A percentile compares a stretch with the other conserved stretches of the same genome.
Evolutionary conservation across 2,329 filamentous ascomycete genomes (phyloP).

Genomic region (Diaporthe vaccinii): DNA sequence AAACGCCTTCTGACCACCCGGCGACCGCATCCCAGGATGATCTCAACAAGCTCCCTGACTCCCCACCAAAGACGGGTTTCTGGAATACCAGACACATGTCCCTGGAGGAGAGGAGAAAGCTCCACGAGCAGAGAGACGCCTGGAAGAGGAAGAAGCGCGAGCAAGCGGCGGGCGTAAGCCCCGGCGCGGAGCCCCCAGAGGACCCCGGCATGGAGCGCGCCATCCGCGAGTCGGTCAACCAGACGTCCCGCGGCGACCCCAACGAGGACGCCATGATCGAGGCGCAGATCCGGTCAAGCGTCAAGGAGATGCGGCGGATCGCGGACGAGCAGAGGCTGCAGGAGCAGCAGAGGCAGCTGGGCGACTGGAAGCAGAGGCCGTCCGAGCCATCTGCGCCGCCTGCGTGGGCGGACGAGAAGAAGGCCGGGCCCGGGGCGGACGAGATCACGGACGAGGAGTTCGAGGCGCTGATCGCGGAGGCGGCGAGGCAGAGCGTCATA

Average conservation of each 20-base stretch:
- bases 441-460: slow-evolving; percentile 71
- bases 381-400: slow-evolving; percentile 47
- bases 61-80: slow-evolving; percentile 60
- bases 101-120: slow-evolving; percentile 64
- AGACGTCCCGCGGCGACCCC: slow-evolving; percentile 77
- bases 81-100: slow-evolving; percentile 61
- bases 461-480: slow-evolving; percentile 67
- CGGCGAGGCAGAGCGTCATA: slow-evolving; percentile 65
- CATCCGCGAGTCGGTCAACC: slow-evolving; percentile 76
- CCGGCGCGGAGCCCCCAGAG: slow-evolving; percentile 46
- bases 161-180: slow-evolving; percentile 36
- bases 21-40: slow-evolving; percentile 28
- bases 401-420: slow-evolving; percentile 51
- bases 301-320: slow-evolving; percentile 65
- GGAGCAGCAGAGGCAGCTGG: slow-evolving; percentile 20
- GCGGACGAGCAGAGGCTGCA: slow-evolving; percentile 42
- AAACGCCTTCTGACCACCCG: slow-evolving; percentile 46
- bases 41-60: slow-evolving; percentile 13
- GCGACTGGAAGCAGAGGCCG: slow-evolving; percentile 39
- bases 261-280: slow-evolving; percentile 81
- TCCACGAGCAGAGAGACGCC: slow-evolving; percentile 62
- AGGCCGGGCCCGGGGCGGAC: slow-evolving; percentile 49
- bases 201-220: slow-evolving; percentile 78
- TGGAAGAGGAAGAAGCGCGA: slow-evolving; percentile 54
- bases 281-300: slow-evolving; percentile 79